Base-by-base conservation (phyloP, 768 basidiomycete genomes). In the Chalciporus chontae region DNA sequence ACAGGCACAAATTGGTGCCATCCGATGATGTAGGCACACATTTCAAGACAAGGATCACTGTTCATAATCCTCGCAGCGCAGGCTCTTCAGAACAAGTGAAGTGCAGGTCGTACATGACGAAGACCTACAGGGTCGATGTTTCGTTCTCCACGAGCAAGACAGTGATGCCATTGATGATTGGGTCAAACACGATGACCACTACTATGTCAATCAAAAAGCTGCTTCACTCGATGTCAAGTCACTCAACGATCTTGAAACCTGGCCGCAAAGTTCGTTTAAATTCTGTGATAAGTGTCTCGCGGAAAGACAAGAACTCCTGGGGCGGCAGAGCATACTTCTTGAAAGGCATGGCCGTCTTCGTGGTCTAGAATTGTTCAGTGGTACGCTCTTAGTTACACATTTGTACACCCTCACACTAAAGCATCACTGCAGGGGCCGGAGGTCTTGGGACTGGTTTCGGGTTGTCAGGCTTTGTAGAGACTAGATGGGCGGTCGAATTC, bases 391-490 rank as follows among this genome's bases (percentile, higher is more conserved):
- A 19, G 15, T 39, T 34, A 24, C 13, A 31, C 21, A 14, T 48
- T 18, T 13, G 17, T 27, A 31, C 40, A 17, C 17, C 21, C 27
- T 40, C 14, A 21, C 38, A 37, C 21, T 42, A 8, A 59, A 38
- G 2, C 27, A 26, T 26, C 26, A 43, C 47, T 40, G 14, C 50
- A 88, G 86, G 87, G 63, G 87, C 85, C 32, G 87, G 87, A 44
- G 87, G 87, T 3, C 73, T 90, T 6, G 83, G 85, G 3, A 77
- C 80, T 31, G 87, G 88, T 1, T 69, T 90, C 50, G 74, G 80
- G 42, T 59, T 81, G 54, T 81, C 84, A 6, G 75, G 76, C 0
- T 80, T 77, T 63, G 78, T 88, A 7, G 70, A 84, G 15, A 84
- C 84, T 1, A 74, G 71, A 56, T 87, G 84, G 74, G 87, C 86